These are phyloP conservation scores for Exutisphaerella laricina DNA, from an alignment of 2,329 filamentous ascomycete species.

Conservation along the genomic window DNA sequence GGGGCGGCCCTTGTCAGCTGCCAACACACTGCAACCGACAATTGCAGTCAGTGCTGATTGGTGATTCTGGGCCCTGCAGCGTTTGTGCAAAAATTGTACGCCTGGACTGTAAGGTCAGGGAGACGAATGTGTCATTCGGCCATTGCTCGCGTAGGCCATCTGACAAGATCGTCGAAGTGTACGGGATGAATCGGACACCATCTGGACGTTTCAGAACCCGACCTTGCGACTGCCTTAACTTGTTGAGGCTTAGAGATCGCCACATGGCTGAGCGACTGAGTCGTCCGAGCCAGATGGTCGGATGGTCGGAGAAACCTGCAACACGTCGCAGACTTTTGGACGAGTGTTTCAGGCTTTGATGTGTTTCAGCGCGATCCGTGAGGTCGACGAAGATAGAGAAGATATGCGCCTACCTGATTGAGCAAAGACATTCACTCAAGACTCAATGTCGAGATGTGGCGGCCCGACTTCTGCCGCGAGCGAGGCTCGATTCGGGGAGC, in stretches of 20 bases:
- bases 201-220: neutral
- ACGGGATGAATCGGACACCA: neutral
- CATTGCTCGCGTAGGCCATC: slow-evolving; percentile 2
- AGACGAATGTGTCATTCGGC: neutral
- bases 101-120: neutral
- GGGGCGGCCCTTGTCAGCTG: no score
- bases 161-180: neutral
- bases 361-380: slow-evolving; percentile 3
- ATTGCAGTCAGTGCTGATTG: neutral
- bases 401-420: slow-evolving; percentile 2
- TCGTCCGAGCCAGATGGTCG: neutral
- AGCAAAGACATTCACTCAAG: neutral
- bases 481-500: neutral
- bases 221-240: no score
- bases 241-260: neutral
- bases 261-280: neutral
- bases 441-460: neutral
- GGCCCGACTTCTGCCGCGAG: neutral
- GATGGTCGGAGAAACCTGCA: neutral
- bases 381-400: neutral
- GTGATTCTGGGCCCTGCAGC: neutral
- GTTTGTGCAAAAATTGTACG: no score
- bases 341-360: slow-evolving; percentile 5
- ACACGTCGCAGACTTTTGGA: slow-evolving; percentile 6
- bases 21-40: neutral